phyloP scores from a whole-genome alignment of 306 rosid species.

The Prunus campanulata region DNA sequence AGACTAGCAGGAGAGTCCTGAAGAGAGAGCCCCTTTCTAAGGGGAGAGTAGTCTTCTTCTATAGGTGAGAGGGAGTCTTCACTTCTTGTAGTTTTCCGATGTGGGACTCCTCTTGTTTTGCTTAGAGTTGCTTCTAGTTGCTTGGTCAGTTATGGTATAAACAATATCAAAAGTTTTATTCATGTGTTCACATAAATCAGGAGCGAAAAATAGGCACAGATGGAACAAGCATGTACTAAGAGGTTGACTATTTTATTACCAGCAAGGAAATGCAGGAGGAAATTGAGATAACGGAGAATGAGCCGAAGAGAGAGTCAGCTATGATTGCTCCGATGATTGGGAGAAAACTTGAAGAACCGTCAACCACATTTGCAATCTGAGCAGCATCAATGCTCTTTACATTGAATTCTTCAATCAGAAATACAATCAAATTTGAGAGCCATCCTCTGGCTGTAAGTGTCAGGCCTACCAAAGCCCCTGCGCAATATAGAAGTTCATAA shows the following conservation, averaged over 20 bases:
- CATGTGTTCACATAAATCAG: too few relatives aligned
- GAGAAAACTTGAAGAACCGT: conserved; percentile 29
- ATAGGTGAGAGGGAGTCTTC: too few relatives aligned
- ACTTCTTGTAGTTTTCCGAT: too few relatives aligned
- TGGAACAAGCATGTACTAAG: too few relatives aligned
- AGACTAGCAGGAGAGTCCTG: too few relatives aligned
- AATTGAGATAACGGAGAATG: conserved; percentile 37
- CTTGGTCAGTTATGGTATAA: too few relatives aligned
- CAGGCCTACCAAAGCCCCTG: conserved; percentile 38
- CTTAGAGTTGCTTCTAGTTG: too few relatives aligned
- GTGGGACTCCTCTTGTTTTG: too few relatives aligned
- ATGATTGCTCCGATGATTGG: conserved; percentile 52
- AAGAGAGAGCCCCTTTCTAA: too few relatives aligned
- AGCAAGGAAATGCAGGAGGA: conserved; percentile 28
- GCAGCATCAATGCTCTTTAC: conserved; percentile 52
- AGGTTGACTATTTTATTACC: conserved; percentile 5
- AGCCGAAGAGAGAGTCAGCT: conserved; percentile 56
- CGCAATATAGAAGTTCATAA: background rate
- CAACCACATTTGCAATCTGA: conserved; percentile 37
- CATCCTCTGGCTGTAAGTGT: conserved; percentile 39
- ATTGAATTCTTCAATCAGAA: conserved; percentile 27
- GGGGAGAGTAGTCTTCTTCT: too few relatives aligned
- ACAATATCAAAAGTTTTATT: too few relatives aligned
- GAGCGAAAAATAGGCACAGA: too few relatives aligned
- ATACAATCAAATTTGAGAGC: conserved; percentile 34